A percentile compares a stretch with the other conserved stretches of the same genome.
Evolutionary conservation across 495 filamentous ascomycete genomes (phyloP).

Genomic region (Xylaria grammica): DNA sequence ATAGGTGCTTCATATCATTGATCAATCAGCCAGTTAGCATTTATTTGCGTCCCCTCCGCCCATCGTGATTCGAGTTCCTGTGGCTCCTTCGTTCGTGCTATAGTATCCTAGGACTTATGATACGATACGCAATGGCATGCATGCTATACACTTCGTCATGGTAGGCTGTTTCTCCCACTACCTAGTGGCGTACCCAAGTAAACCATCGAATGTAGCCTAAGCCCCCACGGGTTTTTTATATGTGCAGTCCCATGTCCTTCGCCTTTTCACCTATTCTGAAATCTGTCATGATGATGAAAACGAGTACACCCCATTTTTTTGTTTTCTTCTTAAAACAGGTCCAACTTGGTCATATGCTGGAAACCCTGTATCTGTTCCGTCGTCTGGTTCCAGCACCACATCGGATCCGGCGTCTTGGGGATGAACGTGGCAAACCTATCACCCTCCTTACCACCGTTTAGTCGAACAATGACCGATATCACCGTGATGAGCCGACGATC

Average conservation of each 20-base stretch:
- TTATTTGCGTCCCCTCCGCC: background rate
- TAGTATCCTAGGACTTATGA: too few relatives aligned
- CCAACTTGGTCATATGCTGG: conserved; percentile 20
- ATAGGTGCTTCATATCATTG: conserved; percentile 6
- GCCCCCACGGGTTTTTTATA: too few relatives aligned
- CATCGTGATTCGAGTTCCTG: too few relatives aligned
- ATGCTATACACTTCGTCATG: too few relatives aligned
- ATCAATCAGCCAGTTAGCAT: background rate
- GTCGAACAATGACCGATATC: conserved; percentile 16
- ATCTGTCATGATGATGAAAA: background rate
- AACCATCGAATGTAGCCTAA: background rate
- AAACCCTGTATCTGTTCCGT: conserved; percentile 25
- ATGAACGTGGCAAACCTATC: conserved; percentile 11
- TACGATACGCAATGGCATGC: too few relatives aligned
- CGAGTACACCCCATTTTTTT: too few relatives aligned
- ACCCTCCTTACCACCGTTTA: background rate
- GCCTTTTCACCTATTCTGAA: background rate
- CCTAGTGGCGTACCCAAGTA: background rate
- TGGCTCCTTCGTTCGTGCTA: too few relatives aligned
- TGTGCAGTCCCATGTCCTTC: background rate
- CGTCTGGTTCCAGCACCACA: conserved; percentile 33
- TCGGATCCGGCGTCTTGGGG: conserved; percentile 33
- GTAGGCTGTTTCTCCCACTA: too few relatives aligned
- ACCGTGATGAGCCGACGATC: conserved; percentile 19
- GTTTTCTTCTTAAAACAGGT: conserved; percentile 25